Evolutionary conservation across 2,329 filamentous ascomycete species (phyloP).

Genomic region (Aaosphaeria arxii): DNA sequence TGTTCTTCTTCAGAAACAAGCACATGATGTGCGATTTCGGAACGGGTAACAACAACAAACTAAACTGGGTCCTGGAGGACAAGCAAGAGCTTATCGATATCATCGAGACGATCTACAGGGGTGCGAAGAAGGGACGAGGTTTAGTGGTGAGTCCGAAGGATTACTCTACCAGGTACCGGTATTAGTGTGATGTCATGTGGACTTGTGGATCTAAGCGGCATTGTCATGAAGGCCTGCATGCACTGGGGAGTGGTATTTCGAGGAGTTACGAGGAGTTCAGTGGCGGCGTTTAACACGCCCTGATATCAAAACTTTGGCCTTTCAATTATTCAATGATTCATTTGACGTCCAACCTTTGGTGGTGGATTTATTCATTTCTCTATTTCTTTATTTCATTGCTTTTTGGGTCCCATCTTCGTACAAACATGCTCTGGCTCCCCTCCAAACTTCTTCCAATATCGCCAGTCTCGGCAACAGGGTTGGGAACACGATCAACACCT

Average conservation of each 20-base stretch:
- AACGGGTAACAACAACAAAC: slow-evolving; percentile 97
- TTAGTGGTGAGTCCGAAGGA: slow-evolving; percentile 93
- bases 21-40: slow-evolving; percentile 98
- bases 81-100: slow-evolving; percentile 99
- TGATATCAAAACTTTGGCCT: no score
- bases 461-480: slow-evolving; percentile 68
- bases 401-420: slow-evolving; percentile 55
- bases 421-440: slow-evolving; percentile 76
- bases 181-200: slow-evolving; percentile 41
- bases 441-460: slow-evolving; percentile 87
- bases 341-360: no score
- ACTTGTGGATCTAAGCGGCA: no score
- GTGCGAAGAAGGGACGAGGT: slow-evolving; percentile 97
- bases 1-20: slow-evolving; percentile 98
- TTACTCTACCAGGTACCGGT: slow-evolving; percentile 68
- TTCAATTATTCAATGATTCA: no score
- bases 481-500: slow-evolving; percentile 95
- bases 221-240: no score
- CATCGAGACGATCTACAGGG: slow-evolving; percentile 94
- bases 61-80: slow-evolving; percentile 95
- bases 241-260: no score
- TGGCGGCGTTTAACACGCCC: no score
- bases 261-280: no score
- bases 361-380: no score
- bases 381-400: not conserved